Evolutionary conservation across 371 early-diverging fungal species (phyloP), one percentile per base, ranked within the genome.

Genomic region (Mucor sp.): DNA sequence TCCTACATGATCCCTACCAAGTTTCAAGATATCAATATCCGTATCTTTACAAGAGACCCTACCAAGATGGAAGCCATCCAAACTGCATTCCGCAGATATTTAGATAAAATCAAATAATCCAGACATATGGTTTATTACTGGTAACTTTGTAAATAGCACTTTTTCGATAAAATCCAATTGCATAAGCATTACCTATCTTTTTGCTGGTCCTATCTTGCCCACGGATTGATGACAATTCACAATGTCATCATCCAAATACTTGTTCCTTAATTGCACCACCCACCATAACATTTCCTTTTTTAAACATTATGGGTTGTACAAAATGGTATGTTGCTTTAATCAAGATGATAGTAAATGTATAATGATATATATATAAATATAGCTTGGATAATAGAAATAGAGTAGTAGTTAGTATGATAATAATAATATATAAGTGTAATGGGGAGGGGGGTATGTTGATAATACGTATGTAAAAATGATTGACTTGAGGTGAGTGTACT

Each of bases 1-100:
- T 91, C 92, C 8, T 85, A 85, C 59, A 76, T 93, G 69, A 87
- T 91, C 41, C 95, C 95, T 11, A 72, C 78, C 25, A 83, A 86
- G 35, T 93, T 89, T 68, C 84, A 90, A 68, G 95, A 94, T 67
- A 78, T 89, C 6, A 76, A 82, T 50, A 78, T 93, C 21, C 83
- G 93, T 4, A 83, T 93, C 2, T 93, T 85, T 75, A 79, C 92
- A 6, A 78, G 92, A 25, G 76, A 89, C 32, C 74, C 85, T 1
- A 65, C 63, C 39, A 93, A 92, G 68, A 87, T 89, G 50, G 41
- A 71, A 39, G 76, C 83, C 23, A 77, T 89, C 35, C 90, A 89
- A 71, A 72, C 68, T 17, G 90, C 91, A 1, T 87, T 89, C 56
- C 74, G 90, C n/a, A 64, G 48, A 25, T 70, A 57, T 27, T 28